Evolutionary conservation across 2,329 filamentous ascomycete genomes (phyloP), one percentile per base, ranked within the genome.

Genomic region (Colletotrichum destructivum): DNA sequence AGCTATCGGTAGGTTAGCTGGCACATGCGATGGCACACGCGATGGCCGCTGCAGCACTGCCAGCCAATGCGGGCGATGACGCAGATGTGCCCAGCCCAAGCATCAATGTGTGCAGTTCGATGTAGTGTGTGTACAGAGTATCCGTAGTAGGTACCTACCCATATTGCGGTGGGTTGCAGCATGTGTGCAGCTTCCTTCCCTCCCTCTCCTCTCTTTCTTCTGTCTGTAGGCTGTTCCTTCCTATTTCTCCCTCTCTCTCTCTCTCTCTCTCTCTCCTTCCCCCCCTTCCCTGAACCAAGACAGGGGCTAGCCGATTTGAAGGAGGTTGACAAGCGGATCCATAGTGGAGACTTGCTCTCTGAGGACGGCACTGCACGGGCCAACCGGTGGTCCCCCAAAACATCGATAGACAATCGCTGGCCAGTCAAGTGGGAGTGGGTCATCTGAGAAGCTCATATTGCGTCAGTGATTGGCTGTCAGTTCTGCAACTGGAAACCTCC

Each of bases 401-500:
- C 18, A 47, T 5, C 44, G 46, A 59, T 18, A 46, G 23, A 16
- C 44, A 21, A 35, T 68, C 40, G n/a, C 59, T 69, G 65, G 51
- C 69, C 65, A 71, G 57, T 71, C 46, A 40, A 69, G 21, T 59
- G 38, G 38, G 16, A 18, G 65, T 69, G 69, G 69, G 65, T 51
- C 69, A 8, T 64, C 51, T 59, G 64, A 71, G 44, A 16, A 38
- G 46, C 55, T 44, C 59, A 60, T 47, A 3, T 6, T 4, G 18
- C 4, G 3, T 4, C 11, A 26, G 5, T 60, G 52, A 64, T 71
- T 71, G 69, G 69, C 46, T 6, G 26, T 38, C 15, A 38, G 35
- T 9, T 52, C 44, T 57, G 42, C 56, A 71, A 57, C 44, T 71
- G 69, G 64, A 71, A 71, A 62, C 69, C 52, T 42, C 66, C 51